Evolutionary conservation across 495 filamentous ascomycete genomes (phyloP), one percentile per base, ranked within the genome.

Genomic region (Neurospora tetraspora): DNA sequence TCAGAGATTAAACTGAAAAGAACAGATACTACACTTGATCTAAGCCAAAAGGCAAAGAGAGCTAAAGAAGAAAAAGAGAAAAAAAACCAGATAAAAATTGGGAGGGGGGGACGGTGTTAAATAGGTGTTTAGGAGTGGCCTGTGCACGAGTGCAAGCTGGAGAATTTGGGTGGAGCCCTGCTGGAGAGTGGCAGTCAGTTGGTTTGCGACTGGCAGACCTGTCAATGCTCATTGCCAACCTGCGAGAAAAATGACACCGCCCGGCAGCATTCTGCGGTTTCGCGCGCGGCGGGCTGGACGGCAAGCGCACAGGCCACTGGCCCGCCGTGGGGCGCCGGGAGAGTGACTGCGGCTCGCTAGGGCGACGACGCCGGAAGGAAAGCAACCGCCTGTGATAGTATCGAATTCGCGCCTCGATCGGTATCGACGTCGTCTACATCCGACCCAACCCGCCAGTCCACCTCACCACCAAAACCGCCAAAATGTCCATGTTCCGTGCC

Each of bases 11-110:
- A 93, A 93, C 91, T 94, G 91, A 93, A 92, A 93, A 96, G 92
- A 96, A 94, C 92, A 96, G 93, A 94, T 94, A 94, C 92, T 94
- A 95, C 91, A 95, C 92, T 93, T 94, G 91, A 95, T 94, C 92
- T 94, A 90, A 91, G 89, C 89, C 89, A 90, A 86, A 86, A 86
- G 88, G 88, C 88, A 85, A 85, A 83, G 82, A 83, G 81, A 84
- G 82, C 81, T 83, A 74, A 80, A 76, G 81, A 83, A 75, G 74
- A 81, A 83, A 83, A 53, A 71, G 20, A 73, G 76, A 77, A 78
- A 59, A 78, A 39, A 77, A 75, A 71, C 71, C 3, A 16, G 70
- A 69, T 18, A 74, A 78, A 76, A 47, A 0, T 4, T 42, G 53
- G 74, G 74, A 69, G 74, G 72, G 69, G 71, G 43, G 61, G 39